These are phyloP conservation scores for Trichothecium roseum DNA, from an alignment of 2,329 filamentous ascomycete species.

Conservation along the genomic window DNA sequence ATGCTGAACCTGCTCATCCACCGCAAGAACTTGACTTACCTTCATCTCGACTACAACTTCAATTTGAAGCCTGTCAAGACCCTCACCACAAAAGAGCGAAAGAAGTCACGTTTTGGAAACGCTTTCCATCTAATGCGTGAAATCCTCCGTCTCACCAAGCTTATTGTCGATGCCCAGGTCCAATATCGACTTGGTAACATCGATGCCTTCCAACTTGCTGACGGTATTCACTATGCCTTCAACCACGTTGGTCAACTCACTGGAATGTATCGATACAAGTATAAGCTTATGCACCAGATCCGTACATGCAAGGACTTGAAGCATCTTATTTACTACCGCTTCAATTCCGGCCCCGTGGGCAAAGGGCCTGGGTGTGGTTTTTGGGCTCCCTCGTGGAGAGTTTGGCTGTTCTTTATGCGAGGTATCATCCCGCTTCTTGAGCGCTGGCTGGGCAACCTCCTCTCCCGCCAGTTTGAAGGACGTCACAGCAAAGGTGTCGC, in stretches of 20 bases:
- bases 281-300: slow-evolving; percentile 99
- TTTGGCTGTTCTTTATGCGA: slow-evolving; percentile 99
- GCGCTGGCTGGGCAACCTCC: slow-evolving; percentile 91
- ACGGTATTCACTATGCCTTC: slow-evolving; percentile 98
- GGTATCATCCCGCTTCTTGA: slow-evolving; percentile 95
- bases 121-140: slow-evolving; percentile 99
- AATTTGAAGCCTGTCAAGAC: slow-evolving; percentile 99
- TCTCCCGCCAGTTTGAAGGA: slow-evolving; percentile 96
- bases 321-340: slow-evolving; percentile 97
- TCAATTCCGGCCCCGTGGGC: slow-evolving; percentile 92
- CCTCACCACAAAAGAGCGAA: slow-evolving; percentile 94
- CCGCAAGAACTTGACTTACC: slow-evolving; percentile 94
- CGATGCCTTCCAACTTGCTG: slow-evolving; percentile 95
- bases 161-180: slow-evolving; percentile 97
- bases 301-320: slow-evolving; percentile 98
- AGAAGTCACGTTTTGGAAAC: slow-evolving; percentile 98
- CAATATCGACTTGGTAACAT: slow-evolving; percentile 97
- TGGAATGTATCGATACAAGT: slow-evolving; percentile 99
- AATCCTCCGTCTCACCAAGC: slow-evolving; percentile 87
- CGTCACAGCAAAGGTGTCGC: slow-evolving; percentile 98
- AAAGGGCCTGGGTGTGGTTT: slow-evolving; percentile 98
- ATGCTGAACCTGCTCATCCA: slow-evolving; percentile 98
- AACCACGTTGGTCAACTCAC: slow-evolving; percentile 98
- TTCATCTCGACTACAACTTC: slow-evolving; percentile 99
- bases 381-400: slow-evolving; percentile 97